Conservation (phyloP, 805 yeast species). For the Pichia eremophila region DNA sequence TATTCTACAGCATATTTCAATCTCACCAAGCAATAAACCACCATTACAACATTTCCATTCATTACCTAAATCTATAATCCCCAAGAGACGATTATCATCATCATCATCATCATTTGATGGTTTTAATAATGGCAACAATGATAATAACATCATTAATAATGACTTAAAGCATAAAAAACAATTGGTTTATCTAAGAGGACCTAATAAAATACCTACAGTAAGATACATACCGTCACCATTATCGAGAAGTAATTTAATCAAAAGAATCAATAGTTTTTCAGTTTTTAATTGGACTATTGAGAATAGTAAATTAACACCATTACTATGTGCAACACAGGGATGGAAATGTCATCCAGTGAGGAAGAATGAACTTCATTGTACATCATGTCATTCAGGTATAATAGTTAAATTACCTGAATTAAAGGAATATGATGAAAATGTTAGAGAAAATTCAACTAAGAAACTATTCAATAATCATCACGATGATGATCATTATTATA, state of each 20-base stretch:
- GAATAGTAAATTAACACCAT: conserved; percentile 30
- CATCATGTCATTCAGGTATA: conserved; percentile 25
- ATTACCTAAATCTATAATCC: conserved; percentile 3
- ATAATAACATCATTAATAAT: background rate
- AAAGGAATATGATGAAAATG: background rate
- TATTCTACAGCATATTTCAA: conserved; percentile 10
- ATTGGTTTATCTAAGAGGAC: conserved; percentile 3
- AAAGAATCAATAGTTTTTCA: conserved; percentile 35
- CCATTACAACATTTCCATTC: conserved; percentile 6
- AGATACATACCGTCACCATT: conserved; percentile 6
- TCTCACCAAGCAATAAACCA: conserved; percentile 3
- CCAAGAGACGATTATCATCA: conserved; percentile 8
- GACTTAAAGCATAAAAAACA: conserved; percentile 3
- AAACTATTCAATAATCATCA: conserved; percentile 3
- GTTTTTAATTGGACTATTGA: conserved; percentile 39
- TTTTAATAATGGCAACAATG: background rate
- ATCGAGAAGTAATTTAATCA: conserved; percentile 22
- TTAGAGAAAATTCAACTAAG: background rate
- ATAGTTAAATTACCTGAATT: conserved; percentile 15
- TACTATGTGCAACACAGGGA: conserved; percentile 42
- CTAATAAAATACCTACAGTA: background rate
- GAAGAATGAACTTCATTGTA: conserved; percentile 27
- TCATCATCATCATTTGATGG: conserved; percentile 17
- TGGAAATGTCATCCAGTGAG: conserved; percentile 36
- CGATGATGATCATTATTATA: conserved; percentile 1